Evolutionary conservation across 2,329 filamentous ascomycete species (phyloP).

Genomic region (Aspergillus cejpii): DNA sequence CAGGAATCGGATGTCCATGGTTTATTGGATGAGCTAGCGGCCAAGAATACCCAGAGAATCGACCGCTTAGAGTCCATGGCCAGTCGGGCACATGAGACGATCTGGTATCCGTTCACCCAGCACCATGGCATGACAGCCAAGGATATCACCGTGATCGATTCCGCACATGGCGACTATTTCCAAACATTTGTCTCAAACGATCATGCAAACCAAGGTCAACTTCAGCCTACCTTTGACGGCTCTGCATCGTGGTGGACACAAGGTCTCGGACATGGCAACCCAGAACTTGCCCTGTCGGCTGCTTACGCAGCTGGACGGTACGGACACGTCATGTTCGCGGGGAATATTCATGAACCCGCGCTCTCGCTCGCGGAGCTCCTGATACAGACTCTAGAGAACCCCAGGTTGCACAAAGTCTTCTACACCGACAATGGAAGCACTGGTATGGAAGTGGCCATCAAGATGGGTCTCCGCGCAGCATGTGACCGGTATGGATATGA

Average conservation of each 20-base stretch:
- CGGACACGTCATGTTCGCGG: conserved; percentile 83
- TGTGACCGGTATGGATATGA: conserved; percentile 61
- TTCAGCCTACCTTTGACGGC: conserved; percentile 68
- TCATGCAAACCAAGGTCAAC: conserved; percentile 27
- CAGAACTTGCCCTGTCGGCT: conserved; percentile 63
- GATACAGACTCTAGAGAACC: conserved; percentile 54
- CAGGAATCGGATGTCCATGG: conserved; percentile 36
- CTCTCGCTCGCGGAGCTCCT: conserved; percentile 61
- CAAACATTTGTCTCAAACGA: conserved; percentile 49
- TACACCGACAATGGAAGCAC: conserved; percentile 82
- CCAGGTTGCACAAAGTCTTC: conserved; percentile 64
- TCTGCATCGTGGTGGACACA: conserved; percentile 92
- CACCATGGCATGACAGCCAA: conserved; percentile 57
- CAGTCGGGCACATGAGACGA: conserved; percentile 53
- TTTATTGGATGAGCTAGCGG: conserved; percentile 48
- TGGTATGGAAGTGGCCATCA: conserved; percentile 74
- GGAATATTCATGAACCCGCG: conserved; percentile 71
- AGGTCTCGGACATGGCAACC: conserved; percentile 72
- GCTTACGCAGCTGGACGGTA: conserved; percentile 77
- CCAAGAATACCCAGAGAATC: conserved; percentile 52
- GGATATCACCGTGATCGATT: conserved; percentile 69
- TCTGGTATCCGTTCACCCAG: conserved; percentile 87
- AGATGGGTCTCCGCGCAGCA: conserved; percentile 72
- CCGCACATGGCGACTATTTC: conserved; percentile 71
- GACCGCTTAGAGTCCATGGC: conserved; percentile 56